Evolutionary conservation across 441 rosid species (phyloP).

Genomic region (Pelargonium fulgidum): DNA sequence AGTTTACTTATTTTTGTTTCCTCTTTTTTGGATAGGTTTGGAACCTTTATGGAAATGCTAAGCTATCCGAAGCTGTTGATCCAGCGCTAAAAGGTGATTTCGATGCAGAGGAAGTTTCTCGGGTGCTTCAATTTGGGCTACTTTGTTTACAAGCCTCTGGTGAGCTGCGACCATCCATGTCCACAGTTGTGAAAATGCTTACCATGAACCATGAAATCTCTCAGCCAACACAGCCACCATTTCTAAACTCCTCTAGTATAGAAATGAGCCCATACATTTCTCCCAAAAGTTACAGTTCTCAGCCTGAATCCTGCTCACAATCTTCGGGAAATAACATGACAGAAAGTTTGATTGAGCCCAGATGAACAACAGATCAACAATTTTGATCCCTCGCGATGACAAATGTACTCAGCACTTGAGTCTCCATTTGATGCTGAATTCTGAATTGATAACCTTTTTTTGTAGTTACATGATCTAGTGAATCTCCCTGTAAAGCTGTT

Average conservation of each 20-base stretch:
- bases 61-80: constrained; percentile 52
- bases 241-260: constrained; percentile 19
- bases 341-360: constrained; percentile 11
- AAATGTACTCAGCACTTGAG: too few species aligned
- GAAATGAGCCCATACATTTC: not conserved
- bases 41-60: constrained; percentile 38
- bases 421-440: too few species aligned
- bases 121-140: constrained; percentile 54
- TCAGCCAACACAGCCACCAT: constrained; percentile 73
- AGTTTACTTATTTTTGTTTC: not conserved
- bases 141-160: constrained; percentile 79
- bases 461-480: too few species aligned
- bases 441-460: too few species aligned
- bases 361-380: constrained; percentile 1
- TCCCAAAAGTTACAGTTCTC: not conserved
- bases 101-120: constrained; percentile 38
- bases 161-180: constrained; percentile 77
- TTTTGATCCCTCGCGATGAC: too few species aligned
- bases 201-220: constrained; percentile 37
- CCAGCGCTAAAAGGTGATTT: constrained; percentile 42
- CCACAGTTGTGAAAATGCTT: constrained; percentile 59
- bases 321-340: constrained; percentile 13
- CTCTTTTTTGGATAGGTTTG: constrained; percentile 42
- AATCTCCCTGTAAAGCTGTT: too few species aligned
- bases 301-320: not conserved